These are phyloP conservation scores for Drechslera avenae DNA, from an alignment of 2,329 filamentous ascomycete genomes.

Conservation along the genomic window DNA sequence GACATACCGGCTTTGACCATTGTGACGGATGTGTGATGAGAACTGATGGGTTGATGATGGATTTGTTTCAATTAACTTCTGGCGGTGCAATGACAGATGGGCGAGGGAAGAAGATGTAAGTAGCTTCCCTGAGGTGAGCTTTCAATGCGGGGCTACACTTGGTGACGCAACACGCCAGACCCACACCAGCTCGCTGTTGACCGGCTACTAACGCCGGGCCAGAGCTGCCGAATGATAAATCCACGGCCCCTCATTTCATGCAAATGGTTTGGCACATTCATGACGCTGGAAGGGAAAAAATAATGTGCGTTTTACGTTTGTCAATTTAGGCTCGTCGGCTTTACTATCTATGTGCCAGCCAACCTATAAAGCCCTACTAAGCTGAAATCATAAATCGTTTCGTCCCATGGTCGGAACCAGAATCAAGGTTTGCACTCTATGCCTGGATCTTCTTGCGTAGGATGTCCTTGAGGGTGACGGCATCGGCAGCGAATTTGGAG, in stretches of 20 bases:
- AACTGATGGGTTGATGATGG: conserved; percentile 20
- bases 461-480: conserved; percentile 89
- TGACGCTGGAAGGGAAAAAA: conserved; percentile 3
- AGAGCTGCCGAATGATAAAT: conserved; percentile 40
- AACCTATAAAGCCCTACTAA: conserved; percentile 2
- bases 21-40: conserved; percentile 64
- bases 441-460: conserved; percentile 79
- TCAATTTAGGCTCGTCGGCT: conserved; percentile 29
- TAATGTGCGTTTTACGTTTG: conserved; percentile 8
- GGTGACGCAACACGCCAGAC: conserved; percentile 39
- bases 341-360: conserved; percentile 21
- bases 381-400: conserved; percentile 25
- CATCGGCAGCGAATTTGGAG: conserved; percentile 98
- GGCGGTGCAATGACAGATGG: conserved; percentile 14
- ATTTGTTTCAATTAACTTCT: background rate
- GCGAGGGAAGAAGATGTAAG: conserved; percentile 1
- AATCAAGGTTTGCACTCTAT: conserved; percentile 27
- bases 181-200: conserved; percentile 21
- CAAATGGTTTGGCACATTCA: background rate
- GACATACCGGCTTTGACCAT: conserved; percentile 98
- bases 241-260: conserved; percentile 17
- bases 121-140: conserved; percentile 20
- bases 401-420: conserved; percentile 35
- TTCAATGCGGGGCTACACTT: conserved; percentile 41
- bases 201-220: conserved; percentile 19